Percentiles rank a stretch among this genome's conserved stretches.
These are phyloP conservation scores for Dothistroma septosporum DNA, from an alignment of 2,329 filamentous ascomycete genomes.

Conservation along the genomic window DNA sequence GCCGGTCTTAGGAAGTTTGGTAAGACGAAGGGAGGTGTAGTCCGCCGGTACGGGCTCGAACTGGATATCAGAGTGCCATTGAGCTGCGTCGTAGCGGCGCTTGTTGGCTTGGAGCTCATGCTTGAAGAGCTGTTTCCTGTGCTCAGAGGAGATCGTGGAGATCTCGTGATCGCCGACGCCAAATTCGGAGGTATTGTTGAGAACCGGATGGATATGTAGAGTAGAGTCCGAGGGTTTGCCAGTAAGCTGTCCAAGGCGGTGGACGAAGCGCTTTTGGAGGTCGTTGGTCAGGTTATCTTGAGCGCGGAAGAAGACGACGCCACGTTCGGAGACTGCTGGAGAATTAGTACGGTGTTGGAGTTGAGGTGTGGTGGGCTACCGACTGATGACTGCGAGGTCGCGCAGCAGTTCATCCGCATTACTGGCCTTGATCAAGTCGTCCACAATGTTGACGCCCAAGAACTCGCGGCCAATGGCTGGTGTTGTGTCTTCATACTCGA, in stretches of 20 bases:
- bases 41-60: conserved; percentile 63
- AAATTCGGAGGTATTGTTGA: conserved; percentile 53
- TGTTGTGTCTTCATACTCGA: conserved; percentile 56
- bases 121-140: conserved; percentile 48
- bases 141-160: conserved; percentile 58
- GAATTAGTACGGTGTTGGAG: not conserved
- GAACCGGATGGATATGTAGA: conserved; percentile 59
- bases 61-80: conserved; percentile 58
- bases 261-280: conserved; percentile 59
- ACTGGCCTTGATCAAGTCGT: conserved; percentile 55
- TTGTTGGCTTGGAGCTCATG: conserved; percentile 26
- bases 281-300: conserved; percentile 60
- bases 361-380: not conserved
- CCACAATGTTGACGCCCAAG: conserved; percentile 54
- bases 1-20: conserved; percentile 54
- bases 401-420: conserved; percentile 19
- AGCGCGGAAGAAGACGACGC: conserved; percentile 64
- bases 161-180: conserved; percentile 55
- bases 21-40: conserved; percentile 58
- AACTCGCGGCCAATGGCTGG: conserved; percentile 62
- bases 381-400: conserved; percentile 20
- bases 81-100: conserved; percentile 18
- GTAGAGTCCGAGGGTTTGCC: conserved; percentile 56
- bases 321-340: conserved; percentile 59
- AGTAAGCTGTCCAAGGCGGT: conserved; percentile 55